These are phyloP conservation scores for Brassica nigra DNA, from an alignment of 345 rosid genomes.

Conservation along the genomic window DNA sequence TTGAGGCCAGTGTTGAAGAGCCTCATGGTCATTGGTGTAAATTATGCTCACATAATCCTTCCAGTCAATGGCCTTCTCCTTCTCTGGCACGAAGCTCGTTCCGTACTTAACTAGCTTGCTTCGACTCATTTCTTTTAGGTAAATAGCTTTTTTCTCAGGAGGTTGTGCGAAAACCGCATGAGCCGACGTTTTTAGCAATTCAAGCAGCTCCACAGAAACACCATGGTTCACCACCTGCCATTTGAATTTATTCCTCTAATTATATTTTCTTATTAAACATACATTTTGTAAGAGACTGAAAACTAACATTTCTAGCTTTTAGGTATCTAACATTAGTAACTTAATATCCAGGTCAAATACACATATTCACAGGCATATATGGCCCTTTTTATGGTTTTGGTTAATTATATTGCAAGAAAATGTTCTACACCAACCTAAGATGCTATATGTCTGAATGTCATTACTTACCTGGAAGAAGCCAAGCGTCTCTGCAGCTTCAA, in stretches of 20 bases:
- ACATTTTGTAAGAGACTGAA: neutral
- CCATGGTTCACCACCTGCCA: slow-evolving; percentile 63
- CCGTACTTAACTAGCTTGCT: slow-evolving; percentile 55
- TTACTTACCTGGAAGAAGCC: slow-evolving; percentile 53
- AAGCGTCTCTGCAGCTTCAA: slow-evolving; percentile 50
- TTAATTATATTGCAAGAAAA: neutral
- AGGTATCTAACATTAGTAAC: neutral
- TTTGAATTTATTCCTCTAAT: slow-evolving; percentile 10
- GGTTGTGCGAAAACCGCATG: slow-evolving; percentile 49
- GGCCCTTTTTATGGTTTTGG: neutral
- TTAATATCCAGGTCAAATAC: neutral
- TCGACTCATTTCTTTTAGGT: slow-evolving; percentile 49
- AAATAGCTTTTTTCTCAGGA: slow-evolving; percentile 49
- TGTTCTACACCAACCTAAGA: neutral
- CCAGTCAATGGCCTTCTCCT: slow-evolving; percentile 67
- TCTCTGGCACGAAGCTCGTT: slow-evolving; percentile 60
- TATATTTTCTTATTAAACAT: neutral
- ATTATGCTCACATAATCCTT: slow-evolving; percentile 60
- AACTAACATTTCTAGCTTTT: neutral
- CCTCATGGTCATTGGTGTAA: slow-evolving; percentile 57
- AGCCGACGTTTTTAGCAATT: slow-evolving; percentile 47
- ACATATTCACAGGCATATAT: neutral
- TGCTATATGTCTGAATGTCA: neutral
- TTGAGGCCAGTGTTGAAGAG: slow-evolving; percentile 55
- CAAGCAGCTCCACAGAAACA: slow-evolving; percentile 50